These are phyloP conservation scores for Aspergillus viridinutans DNA, from an alignment of 2,329 filamentous ascomycete species.

Conservation along the genomic window DNA sequence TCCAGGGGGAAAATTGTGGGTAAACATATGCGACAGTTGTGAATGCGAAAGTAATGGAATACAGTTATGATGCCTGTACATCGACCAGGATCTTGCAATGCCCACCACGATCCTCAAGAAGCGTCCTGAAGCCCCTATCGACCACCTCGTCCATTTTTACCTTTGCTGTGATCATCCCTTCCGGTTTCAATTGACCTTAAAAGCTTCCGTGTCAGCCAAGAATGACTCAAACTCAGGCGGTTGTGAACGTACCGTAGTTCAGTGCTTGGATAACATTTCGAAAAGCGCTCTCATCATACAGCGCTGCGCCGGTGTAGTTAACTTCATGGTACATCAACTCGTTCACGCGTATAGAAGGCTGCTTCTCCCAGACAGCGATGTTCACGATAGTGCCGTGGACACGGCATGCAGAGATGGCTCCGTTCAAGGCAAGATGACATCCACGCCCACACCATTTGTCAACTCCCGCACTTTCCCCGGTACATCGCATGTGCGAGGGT, in stretches of 20 bases:
- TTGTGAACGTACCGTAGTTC: constrained; percentile 12
- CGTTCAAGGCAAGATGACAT: constrained; percentile 54
- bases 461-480: constrained; percentile 45
- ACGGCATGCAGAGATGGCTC: constrained; percentile 48
- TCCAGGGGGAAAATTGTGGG: background rate
- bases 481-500: constrained; percentile 48
- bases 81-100: constrained; percentile 57
- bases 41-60: background rate
- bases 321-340: constrained; percentile 52
- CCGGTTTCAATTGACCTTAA: constrained; percentile 50
- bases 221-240: background rate
- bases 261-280: constrained; percentile 54
- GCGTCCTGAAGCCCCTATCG: constrained; percentile 52
- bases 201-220: background rate
- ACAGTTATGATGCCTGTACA: constrained; percentile 7
- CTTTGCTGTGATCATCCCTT: constrained; percentile 58
- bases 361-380: constrained; percentile 61
- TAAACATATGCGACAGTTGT: background rate
- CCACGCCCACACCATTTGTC: constrained; percentile 47
- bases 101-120: constrained; percentile 57
- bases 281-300: constrained; percentile 54
- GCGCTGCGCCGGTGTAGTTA: constrained; percentile 46
- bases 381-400: constrained; percentile 58
- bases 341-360: constrained; percentile 52
- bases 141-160: constrained; percentile 55